Base-by-base conservation (phyloP, 306 rosid genomes). In the Quercus variabilis region DNA sequence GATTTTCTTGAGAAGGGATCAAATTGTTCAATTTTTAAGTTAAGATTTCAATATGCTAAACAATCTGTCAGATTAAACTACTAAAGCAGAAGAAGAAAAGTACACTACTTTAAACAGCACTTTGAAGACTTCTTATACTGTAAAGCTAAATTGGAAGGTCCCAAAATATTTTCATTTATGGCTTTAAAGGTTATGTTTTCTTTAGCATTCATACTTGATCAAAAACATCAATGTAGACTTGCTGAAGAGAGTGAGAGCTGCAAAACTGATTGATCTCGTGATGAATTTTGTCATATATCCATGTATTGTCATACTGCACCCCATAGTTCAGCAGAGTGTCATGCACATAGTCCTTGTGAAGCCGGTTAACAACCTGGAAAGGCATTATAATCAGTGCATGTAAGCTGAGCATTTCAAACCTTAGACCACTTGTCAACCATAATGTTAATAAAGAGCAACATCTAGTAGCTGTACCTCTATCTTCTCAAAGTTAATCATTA, bases 241-340 rank as follows among this genome's bases (percentile, higher is more conserved):
- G 91, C 76, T 90, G 97, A 72, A 95, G 94, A 86, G 82, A 63
- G 73, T 93, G 97, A 35, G 98, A 92, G 83, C 93, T 93, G 85
- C 99, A 95, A 77, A 92, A 95, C 84, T 91, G 97, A 88, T 91
- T 93, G 75, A 93, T 95, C 85, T 95, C 94, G 43, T 95, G 97
- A 89, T 93, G 98, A 85, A 95, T 95, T 80, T 95, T 93, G 82
- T 91, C 99, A 82, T 95, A 90, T 71, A 95, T 95, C 99, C 99
- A 95, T 63, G 97, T 95, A 78, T 93, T 90, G 76, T 93, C 97
- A 79, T 95, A 95, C 1, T 91, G 81, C 60, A 95, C 89, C 31
- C 99, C 96, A 78, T 95, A 95, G 74, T 93, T 89, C 76, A 90
- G 85, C 81, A 95, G 89, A 38, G 98, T 95, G 23, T 95, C 94